Evolutionary conservation across 2,329 filamentous ascomycete species (phyloP), one percentile per base, ranked within the genome.

Genomic region (Scorias spongiosa): DNA sequence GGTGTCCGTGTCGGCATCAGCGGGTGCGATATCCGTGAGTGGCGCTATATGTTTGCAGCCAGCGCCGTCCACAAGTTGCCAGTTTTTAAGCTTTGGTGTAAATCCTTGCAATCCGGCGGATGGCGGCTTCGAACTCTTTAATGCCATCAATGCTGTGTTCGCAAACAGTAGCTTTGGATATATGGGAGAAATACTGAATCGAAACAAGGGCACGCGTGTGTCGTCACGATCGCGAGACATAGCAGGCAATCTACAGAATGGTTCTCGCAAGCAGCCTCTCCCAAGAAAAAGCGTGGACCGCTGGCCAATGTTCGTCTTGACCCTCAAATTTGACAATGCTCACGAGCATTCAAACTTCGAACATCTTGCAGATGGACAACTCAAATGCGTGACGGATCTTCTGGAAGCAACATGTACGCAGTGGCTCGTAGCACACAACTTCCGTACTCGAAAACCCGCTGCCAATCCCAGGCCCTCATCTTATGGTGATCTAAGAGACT

Each of bases 261-360:
- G 70, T 46, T 60, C 54, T 6, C 63, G 59, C 29, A 71, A 63
- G 49, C 73, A 78, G 46, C 51, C 74, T 32, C 76, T 69, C 7
- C 52, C 63, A 10, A 71, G 68, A 38, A 89, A 84, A 57, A 71
- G 78, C 0, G 66, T 88, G 9, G 86, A 95, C 54, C 74, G 77
- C 42, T 91, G 85, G 78, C 87, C 89, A 0, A 89, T 89, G 79
- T 96, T 94, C 54, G 82, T 80, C 53, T 64, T 96, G n/a, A 17
- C 11, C 20, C 38, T 14, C 11, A 12, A 12, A 6, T 17, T 40
- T 6, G 43, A 40, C 12, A 42, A 47, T 60, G 18, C 28, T 12
- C 40, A 46, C 17, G 46, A 39, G 2, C 29, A 44, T 5, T 26
- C 39, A 10, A 59, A 54, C 26, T 26, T 26, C 20, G 20, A 26